Evolutionary conservation across 352 stramenopile genomes (phyloP), one percentile per base, ranked within the genome.

Genomic region (Phytophthora idaei): DNA sequence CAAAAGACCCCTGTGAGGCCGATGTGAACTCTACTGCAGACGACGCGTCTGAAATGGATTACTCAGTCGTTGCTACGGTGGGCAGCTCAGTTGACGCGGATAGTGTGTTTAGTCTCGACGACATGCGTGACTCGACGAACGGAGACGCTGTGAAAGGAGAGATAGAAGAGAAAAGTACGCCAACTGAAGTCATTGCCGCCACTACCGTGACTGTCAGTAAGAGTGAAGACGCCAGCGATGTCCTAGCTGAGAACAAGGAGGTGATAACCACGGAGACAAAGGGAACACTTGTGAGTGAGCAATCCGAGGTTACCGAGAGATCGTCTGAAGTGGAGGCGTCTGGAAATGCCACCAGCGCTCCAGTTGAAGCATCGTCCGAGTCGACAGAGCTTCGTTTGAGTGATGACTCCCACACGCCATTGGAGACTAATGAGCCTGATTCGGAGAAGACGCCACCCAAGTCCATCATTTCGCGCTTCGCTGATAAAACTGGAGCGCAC

Each of bases 391-490:
- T 42, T 42, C 36, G n/a, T 17, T 17, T 42, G 12, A n/a, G 36
- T n/a, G 11, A n/a, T n/a, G 11, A n/a, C 29, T 34, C 29, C 4
- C 4, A 34, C 29, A 7, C 29, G 10, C 5, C 36, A 3, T 17
- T 31, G 25, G 25, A 51, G 45, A 34, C 5, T 11, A 15, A 31
- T n/a, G 69, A 76, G 32, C 61, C 73, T 0, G 56, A 69, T 25
- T 57, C 45, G 17, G 56, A 61, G 48, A 70, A 68, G 59, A 70
- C 62, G 14, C 61, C 66, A 2, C 62, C 53, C 4, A 77, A 73
- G 27, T 66, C 57, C 14, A 41, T 80, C 55, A 64, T 76, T 39
- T 73, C 73, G 34, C 53, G 41, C n/a, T 75, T 77, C 10, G 45
- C 69, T 39, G 64, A 71, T 37, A 77, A 74, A 47, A 59, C 50